A percentile compares a stretch with the other conserved stretches of the same genome.
These are phyloP conservation scores for Grammothele lineata DNA, from an alignment of 768 basidiomycete genomes.

Conservation along the genomic window DNA sequence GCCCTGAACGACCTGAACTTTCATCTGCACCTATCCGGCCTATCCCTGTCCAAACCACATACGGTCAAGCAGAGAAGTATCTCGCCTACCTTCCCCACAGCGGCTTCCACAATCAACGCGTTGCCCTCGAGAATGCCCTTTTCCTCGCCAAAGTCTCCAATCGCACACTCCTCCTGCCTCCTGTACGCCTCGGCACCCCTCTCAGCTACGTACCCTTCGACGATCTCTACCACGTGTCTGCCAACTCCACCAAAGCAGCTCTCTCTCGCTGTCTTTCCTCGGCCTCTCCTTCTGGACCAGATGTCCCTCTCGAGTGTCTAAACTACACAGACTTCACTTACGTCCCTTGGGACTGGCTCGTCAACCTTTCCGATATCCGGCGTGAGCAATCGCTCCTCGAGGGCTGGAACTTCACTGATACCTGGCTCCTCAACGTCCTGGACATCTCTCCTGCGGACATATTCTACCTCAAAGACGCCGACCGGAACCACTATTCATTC, in stretches of 20 bases:
- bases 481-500: slow-evolving; percentile 62
- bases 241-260: slow-evolving; percentile 44
- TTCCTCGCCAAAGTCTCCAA: slow-evolving; percentile 65
- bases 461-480: slow-evolving; percentile 45
- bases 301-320: slow-evolving; percentile 43
- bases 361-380: slow-evolving; percentile 44
- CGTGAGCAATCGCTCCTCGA: slow-evolving; percentile 40
- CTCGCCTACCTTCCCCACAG: slow-evolving; percentile 80
- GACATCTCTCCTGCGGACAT: slow-evolving; percentile 28
- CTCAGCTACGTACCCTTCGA: slow-evolving; percentile 31
- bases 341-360: slow-evolving; percentile 67
- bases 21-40: neutral
- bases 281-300: no score
- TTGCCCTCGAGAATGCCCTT: slow-evolving; percentile 81
- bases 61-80: slow-evolving; percentile 35
- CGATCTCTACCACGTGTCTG: slow-evolving; percentile 14
- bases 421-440: slow-evolving; percentile 44
- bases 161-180: slow-evolving; percentile 78
- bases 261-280: slow-evolving; percentile 42
- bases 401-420: slow-evolving; percentile 45
- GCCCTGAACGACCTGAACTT: no score
- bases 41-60: neutral
- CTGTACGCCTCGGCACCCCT: slow-evolving; percentile 61
- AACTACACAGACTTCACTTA: slow-evolving; percentile 58
- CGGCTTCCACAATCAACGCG: slow-evolving; percentile 83